Conservation (phyloP, 805 yeast species). For the Priceomyces fermenticarens region DNA sequence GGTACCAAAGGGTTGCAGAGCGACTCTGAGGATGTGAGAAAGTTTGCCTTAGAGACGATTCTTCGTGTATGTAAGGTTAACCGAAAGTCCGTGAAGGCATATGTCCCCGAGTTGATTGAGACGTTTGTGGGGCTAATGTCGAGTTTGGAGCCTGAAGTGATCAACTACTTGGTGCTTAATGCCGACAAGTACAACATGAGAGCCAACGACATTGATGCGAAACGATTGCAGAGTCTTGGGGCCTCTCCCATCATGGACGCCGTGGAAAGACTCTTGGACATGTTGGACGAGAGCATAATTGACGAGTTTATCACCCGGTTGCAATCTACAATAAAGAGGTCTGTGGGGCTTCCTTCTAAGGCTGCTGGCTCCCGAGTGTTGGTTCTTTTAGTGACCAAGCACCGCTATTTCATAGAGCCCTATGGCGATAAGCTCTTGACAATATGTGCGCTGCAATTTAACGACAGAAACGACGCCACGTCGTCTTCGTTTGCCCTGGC, state of each 20-base stretch:
- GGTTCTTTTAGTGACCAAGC: constrained; percentile 59
- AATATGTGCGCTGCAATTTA: constrained; percentile 55
- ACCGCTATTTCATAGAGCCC: constrained; percentile 41
- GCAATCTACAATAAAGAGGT: constrained; percentile 54
- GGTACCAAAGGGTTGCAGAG: constrained; percentile 78
- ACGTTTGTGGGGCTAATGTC: constrained; percentile 75
- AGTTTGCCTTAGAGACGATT: constrained; percentile 73
- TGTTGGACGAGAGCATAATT: constrained; percentile 49
- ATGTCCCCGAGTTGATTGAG: constrained; percentile 63
- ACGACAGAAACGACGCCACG: constrained; percentile 70
- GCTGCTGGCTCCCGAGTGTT: constrained; percentile 77
- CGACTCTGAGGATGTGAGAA: constrained; percentile 80
- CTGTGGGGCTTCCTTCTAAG: constrained; percentile 90
- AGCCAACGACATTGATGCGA: constrained; percentile 70
- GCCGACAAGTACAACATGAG: constrained; percentile 83
- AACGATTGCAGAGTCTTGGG: constrained; percentile 68
- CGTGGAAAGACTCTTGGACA: constrained; percentile 64
- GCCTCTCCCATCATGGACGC: constrained; percentile 89
- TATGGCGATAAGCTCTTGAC: constrained; percentile 64
- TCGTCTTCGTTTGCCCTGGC: constrained; percentile 75
- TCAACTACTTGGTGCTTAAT: constrained; percentile 80
- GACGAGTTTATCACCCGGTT: constrained; percentile 49
- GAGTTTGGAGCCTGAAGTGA: constrained; percentile 85
- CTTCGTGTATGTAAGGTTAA: constrained; percentile 65
- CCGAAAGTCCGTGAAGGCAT: constrained; percentile 59